Percentiles rank a stretch among this genome's conserved stretches.
These are phyloP conservation scores for Chlorella sp. DNA, from an alignment of 139 green algal genomes.

Conservation along the genomic window DNA sequence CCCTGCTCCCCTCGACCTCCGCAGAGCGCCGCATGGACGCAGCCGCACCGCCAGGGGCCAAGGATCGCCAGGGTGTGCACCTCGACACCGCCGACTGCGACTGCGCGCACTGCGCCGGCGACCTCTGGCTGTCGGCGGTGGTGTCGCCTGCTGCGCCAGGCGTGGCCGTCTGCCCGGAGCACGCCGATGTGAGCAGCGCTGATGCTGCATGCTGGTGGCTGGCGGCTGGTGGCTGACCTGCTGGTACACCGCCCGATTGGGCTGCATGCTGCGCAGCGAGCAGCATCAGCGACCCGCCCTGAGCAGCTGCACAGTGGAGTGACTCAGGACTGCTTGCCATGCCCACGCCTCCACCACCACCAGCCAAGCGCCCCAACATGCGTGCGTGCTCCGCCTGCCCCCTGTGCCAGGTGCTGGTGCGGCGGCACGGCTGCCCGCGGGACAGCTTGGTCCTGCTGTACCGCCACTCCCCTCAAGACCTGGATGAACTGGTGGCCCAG, in stretches of 20 bases:
- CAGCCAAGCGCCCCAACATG: no score
- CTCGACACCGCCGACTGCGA: slow-evolving; percentile 62
- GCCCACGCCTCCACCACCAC: not conserved
- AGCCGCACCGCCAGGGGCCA: slow-evolving; percentile 6
- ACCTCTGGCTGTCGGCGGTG: slow-evolving; percentile 78
- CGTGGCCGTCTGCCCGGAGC: slow-evolving; percentile 70
- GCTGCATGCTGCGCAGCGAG: no score
- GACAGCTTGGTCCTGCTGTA: slow-evolving; percentile 61
- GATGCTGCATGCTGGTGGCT: no score
- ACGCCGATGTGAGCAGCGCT: slow-evolving; percentile 48
- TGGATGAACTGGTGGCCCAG: slow-evolving; percentile 42
- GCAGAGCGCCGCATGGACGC: slow-evolving; percentile 43
- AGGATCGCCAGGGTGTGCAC: slow-evolving; percentile 48
- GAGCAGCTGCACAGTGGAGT: no score
- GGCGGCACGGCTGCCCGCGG: slow-evolving; percentile 37
- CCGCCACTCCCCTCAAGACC: slow-evolving; percentile 56
- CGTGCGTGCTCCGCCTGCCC: no score
- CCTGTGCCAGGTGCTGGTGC: not conserved
- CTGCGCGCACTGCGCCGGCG: slow-evolving; percentile 72
- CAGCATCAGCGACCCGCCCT: no score
- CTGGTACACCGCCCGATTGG: no score
- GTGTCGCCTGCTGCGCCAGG: slow-evolving; percentile 52
- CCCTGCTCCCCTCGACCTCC: not conserved
- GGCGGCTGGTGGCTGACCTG: not conserved
- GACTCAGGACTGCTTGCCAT: no score